Conservation (phyloP, 176 grass and related monocot species). For the Raddia guianensis region DNA sequence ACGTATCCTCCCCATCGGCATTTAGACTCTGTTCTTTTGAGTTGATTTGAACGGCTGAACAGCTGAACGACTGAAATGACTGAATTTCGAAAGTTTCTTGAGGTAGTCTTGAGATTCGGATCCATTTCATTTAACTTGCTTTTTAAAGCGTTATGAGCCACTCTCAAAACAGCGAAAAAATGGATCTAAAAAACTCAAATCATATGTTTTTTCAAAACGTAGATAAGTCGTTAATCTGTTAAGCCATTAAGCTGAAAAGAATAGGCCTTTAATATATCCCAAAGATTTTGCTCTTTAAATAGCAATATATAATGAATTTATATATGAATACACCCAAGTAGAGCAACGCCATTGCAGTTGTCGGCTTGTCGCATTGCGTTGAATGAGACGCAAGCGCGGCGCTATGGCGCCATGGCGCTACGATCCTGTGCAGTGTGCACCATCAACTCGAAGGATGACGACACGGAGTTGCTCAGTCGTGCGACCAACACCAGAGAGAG, state of each 20-base stretch:
- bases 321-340: background rate
- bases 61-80: too few relatives aligned
- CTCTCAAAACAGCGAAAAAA: too few relatives aligned
- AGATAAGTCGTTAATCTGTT: too few relatives aligned
- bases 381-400: background rate
- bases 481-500: background rate
- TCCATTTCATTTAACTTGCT: too few relatives aligned
- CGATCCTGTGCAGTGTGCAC: background rate
- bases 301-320: background rate
- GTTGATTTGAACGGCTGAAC: too few relatives aligned
- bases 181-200: too few relatives aligned
- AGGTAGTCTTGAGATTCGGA: too few relatives aligned
- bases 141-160: too few relatives aligned
- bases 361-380: background rate
- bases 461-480: background rate
- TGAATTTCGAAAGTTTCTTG: too few relatives aligned
- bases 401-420: too few relatives aligned
- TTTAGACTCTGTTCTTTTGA: background rate
- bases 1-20: background rate
- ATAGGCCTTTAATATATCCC: background rate
- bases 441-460: background rate
- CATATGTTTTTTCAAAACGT: too few relatives aligned
- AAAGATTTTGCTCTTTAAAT: background rate
- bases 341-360: background rate
- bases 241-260: too few relatives aligned